Percentiles rank a stretch among this genome's conserved stretches.
Conservation (phyloP, 345 rosid genomes). For the Linum trigynum region DNA sequence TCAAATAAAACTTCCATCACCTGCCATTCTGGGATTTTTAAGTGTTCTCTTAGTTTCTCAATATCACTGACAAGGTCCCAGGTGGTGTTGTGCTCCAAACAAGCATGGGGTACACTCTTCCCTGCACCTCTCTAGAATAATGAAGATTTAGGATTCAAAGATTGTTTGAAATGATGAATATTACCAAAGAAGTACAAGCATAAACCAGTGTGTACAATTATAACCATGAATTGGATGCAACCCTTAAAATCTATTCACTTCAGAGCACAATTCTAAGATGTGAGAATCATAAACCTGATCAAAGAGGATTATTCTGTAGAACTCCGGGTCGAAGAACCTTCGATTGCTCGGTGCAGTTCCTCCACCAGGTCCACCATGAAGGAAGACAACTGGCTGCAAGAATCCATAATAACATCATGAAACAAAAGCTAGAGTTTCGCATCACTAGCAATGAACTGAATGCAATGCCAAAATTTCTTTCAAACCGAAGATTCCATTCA, state of each 20-base stretch:
- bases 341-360: slow-evolving; percentile 73
- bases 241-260: too few species aligned
- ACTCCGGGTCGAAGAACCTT: slow-evolving; percentile 77
- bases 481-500: not conserved
- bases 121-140: slow-evolving; percentile 73
- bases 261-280: slow-evolving; percentile 3
- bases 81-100: slow-evolving; percentile 81
- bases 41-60: slow-evolving; percentile 73
- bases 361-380: slow-evolving; percentile 99
- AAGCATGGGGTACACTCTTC: slow-evolving; percentile 95
- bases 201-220: too few species aligned
- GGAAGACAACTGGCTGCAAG: slow-evolving; percentile 85
- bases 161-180: slow-evolving; percentile 1
- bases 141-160: not conserved
- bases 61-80: slow-evolving; percentile 82
- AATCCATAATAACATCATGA: slow-evolving; percentile 6
- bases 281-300: slow-evolving; percentile 55
- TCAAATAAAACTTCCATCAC: slow-evolving; percentile 20
- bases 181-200: not conserved
- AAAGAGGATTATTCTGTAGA: slow-evolving; percentile 69
- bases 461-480: not conserved
- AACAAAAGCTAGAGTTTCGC: not conserved
- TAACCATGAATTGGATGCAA: too few species aligned
- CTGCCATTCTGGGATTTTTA: slow-evolving; percentile 89
- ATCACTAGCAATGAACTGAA: not conserved